Evolutionary conservation across 495 filamentous ascomycete species (phyloP).

Genomic region (Podospora pseudoanserina): DNA sequence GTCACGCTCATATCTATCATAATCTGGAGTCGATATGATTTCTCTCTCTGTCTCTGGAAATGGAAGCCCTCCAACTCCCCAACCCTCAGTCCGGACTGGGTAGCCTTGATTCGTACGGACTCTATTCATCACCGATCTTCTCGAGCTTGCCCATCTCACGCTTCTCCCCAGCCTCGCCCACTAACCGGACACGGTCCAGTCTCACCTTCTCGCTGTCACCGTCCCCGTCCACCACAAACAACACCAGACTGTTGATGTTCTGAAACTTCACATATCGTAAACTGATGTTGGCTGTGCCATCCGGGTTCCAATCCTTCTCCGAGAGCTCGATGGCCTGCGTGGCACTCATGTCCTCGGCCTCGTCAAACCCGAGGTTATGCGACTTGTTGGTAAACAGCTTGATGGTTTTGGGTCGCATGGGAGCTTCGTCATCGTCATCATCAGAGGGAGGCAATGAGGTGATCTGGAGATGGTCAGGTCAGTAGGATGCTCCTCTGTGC

Average conservation of each 20-base stretch:
- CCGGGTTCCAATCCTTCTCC: slow-evolving; percentile 81
- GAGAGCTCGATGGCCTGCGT: slow-evolving; percentile 74
- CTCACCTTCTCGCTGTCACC: slow-evolving; percentile 80
- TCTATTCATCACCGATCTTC: slow-evolving; percentile 84
- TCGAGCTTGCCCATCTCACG: slow-evolving; percentile 88
- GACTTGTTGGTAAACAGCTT: slow-evolving; percentile 81
- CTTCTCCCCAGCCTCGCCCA: slow-evolving; percentile 93
- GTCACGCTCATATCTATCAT: slow-evolving; percentile 7
- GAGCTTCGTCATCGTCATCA: slow-evolving; percentile 59
- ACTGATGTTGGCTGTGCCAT: slow-evolving; percentile 76
- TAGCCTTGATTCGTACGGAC: slow-evolving; percentile 28
- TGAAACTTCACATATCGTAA: slow-evolving; percentile 97
- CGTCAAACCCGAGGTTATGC: slow-evolving; percentile 90
- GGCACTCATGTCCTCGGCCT: slow-evolving; percentile 77
- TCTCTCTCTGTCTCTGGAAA: slow-evolving; percentile 20
- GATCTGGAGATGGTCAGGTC: slow-evolving; percentile 50
- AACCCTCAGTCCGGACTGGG: not conserved
- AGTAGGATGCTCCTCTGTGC: slow-evolving; percentile 3
- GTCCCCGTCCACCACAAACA: slow-evolving; percentile 89
- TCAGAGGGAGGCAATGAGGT: slow-evolving; percentile 74
- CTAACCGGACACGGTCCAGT: slow-evolving; percentile 76
- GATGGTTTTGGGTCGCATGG: slow-evolving; percentile 82
- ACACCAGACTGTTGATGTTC: slow-evolving; percentile 75
- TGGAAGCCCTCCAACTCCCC: slow-evolving; percentile 15
- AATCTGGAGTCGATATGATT: slow-evolving; percentile 17